A percentile compares a stretch with the other conserved stretches of the same genome.
These are phyloP conservation scores for Parafenestella ontariensis DNA, from an alignment of 2,329 filamentous ascomycete species.

Conservation along the genomic window DNA sequence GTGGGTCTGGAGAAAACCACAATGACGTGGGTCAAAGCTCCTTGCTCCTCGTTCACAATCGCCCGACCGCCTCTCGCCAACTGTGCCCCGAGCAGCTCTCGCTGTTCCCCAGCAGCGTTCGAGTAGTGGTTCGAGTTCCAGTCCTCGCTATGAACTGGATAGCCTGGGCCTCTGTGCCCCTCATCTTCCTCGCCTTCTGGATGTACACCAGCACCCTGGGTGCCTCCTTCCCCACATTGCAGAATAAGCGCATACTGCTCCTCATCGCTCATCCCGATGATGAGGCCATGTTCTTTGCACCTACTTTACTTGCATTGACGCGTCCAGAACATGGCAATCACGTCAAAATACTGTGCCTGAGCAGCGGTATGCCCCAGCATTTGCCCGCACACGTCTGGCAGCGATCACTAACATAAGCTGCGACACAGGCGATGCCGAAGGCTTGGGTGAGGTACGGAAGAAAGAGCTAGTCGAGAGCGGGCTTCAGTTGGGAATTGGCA, in stretches of 20 bases:
- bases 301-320: slow-evolving; percentile 84
- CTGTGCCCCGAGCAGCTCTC: neutral
- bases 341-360: slow-evolving; percentile 91
- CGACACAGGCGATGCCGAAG: slow-evolving; percentile 76
- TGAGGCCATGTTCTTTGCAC: slow-evolving; percentile 99
- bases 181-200: slow-evolving; percentile 54
- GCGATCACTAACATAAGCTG: slow-evolving; percentile 9
- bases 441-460: slow-evolving; percentile 81
- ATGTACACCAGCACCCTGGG: slow-evolving; percentile 56
- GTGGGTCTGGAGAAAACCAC: slow-evolving; percentile 24
- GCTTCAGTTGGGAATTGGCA: slow-evolving; percentile 74
- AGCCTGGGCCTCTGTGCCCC: slow-evolving; percentile 49
- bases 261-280: slow-evolving; percentile 98
- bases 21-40: slow-evolving; percentile 24
- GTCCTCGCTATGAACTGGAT: slow-evolving; percentile 50
- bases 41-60: slow-evolving; percentile 1
- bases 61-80: neutral
- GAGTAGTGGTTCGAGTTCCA: neutral
- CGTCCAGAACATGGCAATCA: slow-evolving; percentile 82
- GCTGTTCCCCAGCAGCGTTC: neutral
- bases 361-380: slow-evolving; percentile 67
- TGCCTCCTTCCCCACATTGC: slow-evolving; percentile 68
- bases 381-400: neutral
- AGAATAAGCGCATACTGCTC: slow-evolving; percentile 86
- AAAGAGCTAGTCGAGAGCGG: slow-evolving; percentile 85